Conservation (phyloP, 2,329 filamentous ascomycete species). For the Calonectria multiphialidica region DNA sequence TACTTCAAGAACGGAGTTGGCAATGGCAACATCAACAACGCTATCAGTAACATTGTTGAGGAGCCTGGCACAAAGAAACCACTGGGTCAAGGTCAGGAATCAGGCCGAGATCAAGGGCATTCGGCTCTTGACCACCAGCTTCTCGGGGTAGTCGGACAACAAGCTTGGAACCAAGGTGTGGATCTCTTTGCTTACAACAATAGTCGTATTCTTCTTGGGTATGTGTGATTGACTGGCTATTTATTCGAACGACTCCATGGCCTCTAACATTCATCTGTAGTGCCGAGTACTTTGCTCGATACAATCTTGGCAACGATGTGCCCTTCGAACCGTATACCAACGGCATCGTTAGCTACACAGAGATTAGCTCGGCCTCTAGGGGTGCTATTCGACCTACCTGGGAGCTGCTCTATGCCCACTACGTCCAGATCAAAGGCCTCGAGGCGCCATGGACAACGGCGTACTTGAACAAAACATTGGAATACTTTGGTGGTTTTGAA, state of each 20-base stretch:
- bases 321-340: slow-evolving; percentile 34
- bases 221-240: background rate
- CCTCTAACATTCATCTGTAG: background rate
- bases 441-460: slow-evolving; percentile 30
- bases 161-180: slow-evolving; percentile 30
- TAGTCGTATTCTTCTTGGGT: slow-evolving; percentile 35
- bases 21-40: slow-evolving; percentile 22
- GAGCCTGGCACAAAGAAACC: slow-evolving; percentile 14
- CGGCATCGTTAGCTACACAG: slow-evolving; percentile 19
- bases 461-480: slow-evolving; percentile 24
- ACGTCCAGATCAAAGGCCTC: slow-evolving; percentile 26
- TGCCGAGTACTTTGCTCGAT: slow-evolving; percentile 29
- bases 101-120: slow-evolving; percentile 31
- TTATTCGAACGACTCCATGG: fast-evolving
- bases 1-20: slow-evolving; percentile 31
- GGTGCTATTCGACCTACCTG: slow-evolving; percentile 22
- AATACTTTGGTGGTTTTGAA: slow-evolving; percentile 20
- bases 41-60: slow-evolving; percentile 14
- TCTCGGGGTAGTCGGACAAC: slow-evolving; percentile 22
- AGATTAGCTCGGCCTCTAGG: slow-evolving; percentile 17
- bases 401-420: slow-evolving; percentile 32
- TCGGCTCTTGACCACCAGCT: slow-evolving; percentile 21
- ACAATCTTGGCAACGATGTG: slow-evolving; percentile 31
- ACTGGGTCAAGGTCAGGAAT: slow-evolving; percentile 30
- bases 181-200: slow-evolving; percentile 32